Conservation (phyloP, 192 early-diverging fungal genomes). For the Spinellus fusiger region DNA sequence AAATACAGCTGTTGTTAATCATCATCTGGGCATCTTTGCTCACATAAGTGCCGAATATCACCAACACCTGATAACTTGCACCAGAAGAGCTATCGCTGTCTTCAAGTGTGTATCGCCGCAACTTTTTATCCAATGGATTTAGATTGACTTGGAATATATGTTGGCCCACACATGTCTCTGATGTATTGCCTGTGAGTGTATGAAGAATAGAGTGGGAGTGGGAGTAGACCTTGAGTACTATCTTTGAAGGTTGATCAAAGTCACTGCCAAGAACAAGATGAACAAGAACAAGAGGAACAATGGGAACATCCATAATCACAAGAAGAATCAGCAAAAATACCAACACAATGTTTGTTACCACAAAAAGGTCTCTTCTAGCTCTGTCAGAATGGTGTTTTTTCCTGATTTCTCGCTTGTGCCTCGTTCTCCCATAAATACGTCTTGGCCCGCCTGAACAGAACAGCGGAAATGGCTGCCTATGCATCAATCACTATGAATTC, state of each 20-base stretch:
- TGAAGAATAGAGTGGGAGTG: slow-evolving; percentile 10
- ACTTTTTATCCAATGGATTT: slow-evolving; percentile 10
- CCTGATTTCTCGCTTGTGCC: slow-evolving; percentile 15
- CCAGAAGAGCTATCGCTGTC: not conserved
- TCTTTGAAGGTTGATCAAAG: slow-evolving; percentile 8
- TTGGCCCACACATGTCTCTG: slow-evolving; percentile 17
- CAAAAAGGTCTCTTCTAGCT: slow-evolving; percentile 23
- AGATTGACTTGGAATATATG: slow-evolving; percentile 5
- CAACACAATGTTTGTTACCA: no score
- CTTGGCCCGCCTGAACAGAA: not conserved
- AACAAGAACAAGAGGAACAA: not conserved
- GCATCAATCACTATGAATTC: not conserved
- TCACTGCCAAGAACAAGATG: slow-evolving; percentile 6
- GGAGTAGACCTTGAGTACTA: slow-evolving; percentile 10
- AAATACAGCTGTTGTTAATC: slow-evolving; percentile 8
- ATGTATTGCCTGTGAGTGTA: not conserved
- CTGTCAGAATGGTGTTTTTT: slow-evolving; percentile 15
- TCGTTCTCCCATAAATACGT: slow-evolving; percentile 2
- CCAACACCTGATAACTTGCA: slow-evolving; percentile 13
- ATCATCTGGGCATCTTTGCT: slow-evolving; percentile 4
- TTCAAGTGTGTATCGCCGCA: slow-evolving; percentile 9
- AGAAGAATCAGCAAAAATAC: not conserved
- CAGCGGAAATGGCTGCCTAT: not conserved
- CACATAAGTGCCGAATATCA: slow-evolving; percentile 20
- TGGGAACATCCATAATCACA: not conserved